Conservation (phyloP, 2,329 filamentous ascomycete species). For the Ceratocystis eucalypticola region DNA sequence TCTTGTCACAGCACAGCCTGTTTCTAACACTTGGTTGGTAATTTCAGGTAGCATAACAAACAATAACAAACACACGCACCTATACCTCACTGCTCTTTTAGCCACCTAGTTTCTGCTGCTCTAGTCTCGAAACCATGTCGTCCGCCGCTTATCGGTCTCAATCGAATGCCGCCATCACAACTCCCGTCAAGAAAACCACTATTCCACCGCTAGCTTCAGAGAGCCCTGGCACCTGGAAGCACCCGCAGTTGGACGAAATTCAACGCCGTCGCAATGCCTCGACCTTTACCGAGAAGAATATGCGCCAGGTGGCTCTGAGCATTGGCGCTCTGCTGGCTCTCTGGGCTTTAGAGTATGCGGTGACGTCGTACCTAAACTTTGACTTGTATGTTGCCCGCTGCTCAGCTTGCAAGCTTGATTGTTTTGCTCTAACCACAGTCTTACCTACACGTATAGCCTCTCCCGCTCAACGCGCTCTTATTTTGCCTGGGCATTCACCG, state of each 20-base stretch:
- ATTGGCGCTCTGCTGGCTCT: slow-evolving; percentile 33
- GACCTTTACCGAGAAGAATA: slow-evolving; percentile 65
- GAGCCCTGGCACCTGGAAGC: slow-evolving; percentile 72
- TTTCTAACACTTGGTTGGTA: neutral
- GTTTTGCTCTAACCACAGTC: slow-evolving; percentile 10
- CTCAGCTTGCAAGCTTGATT: neutral
- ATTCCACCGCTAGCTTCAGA: slow-evolving; percentile 30
- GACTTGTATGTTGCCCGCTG: slow-evolving; percentile 28
- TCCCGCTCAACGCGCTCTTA: slow-evolving; percentile 11
- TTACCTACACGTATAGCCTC: slow-evolving; percentile 9
- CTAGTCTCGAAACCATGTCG: neutral
- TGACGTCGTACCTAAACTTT: slow-evolving; percentile 28
- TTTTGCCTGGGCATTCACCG: slow-evolving; percentile 32
- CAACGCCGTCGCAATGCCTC: slow-evolving; percentile 63
- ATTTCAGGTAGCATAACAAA: neutral
- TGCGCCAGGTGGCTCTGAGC: slow-evolving; percentile 58
- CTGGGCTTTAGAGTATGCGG: slow-evolving; percentile 28
- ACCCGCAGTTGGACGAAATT: slow-evolving; percentile 81
- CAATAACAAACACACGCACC: neutral
- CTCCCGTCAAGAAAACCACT: slow-evolving; percentile 32
- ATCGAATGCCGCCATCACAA: slow-evolving; percentile 19
- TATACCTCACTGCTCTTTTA: too few relatives aligned
- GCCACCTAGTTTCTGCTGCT: neutral
- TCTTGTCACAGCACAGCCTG: neutral
- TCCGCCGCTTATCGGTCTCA: slow-evolving; percentile 5